These are phyloP conservation scores for Pyrenochaeta sp. DNA, from an alignment of 2,329 filamentous ascomycete genomes.

Conservation along the genomic window DNA sequence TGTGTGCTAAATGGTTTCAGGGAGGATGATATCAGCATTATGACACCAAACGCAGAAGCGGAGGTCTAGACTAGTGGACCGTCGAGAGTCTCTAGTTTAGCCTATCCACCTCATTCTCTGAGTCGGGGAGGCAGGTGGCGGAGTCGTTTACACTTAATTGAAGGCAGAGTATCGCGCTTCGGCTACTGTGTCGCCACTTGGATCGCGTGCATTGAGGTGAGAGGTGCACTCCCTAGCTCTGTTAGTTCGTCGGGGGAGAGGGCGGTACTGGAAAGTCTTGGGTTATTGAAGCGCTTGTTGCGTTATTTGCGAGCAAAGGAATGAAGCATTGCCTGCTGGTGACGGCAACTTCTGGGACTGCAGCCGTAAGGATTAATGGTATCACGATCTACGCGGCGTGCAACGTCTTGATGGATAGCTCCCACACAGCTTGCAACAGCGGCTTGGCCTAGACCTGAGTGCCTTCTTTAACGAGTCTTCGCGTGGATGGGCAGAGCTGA, in stretches of 20 bases:
- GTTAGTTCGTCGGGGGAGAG: constrained; percentile 3
- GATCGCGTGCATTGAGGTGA: background rate
- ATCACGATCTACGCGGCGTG: constrained; percentile 7
- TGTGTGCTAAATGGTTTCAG: background rate
- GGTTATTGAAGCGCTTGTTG: background rate
- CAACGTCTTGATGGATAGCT: constrained; percentile 1
- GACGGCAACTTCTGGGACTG: background rate
- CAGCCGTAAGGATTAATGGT: constrained; percentile 4
- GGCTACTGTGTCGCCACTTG: constrained; percentile 1
- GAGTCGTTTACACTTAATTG: background rate
- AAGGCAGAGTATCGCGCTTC: constrained; percentile 1
- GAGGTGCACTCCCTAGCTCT: background rate
- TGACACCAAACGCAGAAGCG: background rate
- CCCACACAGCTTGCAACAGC: background rate
- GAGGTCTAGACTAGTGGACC: background rate
- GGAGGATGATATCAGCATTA: background rate
- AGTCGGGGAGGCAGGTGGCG: background rate
- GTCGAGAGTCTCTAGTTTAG: background rate
- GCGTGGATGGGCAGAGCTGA: constrained; percentile 1
- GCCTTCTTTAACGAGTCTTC: background rate
- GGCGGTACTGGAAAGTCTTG: constrained; percentile 5
- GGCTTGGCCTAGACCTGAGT: background rate
- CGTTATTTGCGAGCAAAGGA: constrained; percentile 2
- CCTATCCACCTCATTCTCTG: background rate
- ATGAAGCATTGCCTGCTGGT: constrained; percentile 3